These are phyloP conservation scores for Zygnema circumcarinatum DNA, from an alignment of 139 green algal species.

Conservation along the genomic window DNA sequence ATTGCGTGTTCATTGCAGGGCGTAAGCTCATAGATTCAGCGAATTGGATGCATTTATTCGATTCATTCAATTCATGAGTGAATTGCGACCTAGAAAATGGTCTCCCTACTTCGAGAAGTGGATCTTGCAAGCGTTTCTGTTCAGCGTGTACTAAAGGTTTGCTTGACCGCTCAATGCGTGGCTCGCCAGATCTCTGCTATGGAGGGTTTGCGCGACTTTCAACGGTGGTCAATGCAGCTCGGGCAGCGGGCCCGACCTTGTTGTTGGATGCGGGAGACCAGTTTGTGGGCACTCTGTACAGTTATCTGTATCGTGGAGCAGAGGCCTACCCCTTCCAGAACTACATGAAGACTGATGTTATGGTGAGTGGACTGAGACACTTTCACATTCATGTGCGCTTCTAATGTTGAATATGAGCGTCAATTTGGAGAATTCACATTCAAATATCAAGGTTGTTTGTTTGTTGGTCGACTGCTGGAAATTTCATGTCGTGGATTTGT, in stretches of 20 bases:
- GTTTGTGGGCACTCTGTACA: conserved; percentile 30
- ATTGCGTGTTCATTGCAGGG: background rate
- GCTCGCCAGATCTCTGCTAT: conserved; percentile 30
- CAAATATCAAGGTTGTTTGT: no score
- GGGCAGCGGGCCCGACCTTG: conserved; percentile 4
- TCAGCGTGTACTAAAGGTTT: background rate
- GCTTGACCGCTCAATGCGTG: background rate
- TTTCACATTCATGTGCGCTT: conserved; percentile 2
- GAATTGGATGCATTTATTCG: no score
- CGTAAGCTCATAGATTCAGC: no score
- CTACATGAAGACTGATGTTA: conserved; percentile 8
- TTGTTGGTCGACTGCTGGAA: no score
- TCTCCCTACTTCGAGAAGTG: background rate
- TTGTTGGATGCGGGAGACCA: conserved; percentile 30
- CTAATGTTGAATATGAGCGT: no score
- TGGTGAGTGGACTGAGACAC: background rate
- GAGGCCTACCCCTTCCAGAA: conserved; percentile 19
- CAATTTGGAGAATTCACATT: no score
- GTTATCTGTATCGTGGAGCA: background rate
- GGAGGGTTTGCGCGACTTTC: background rate
- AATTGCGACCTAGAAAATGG: no score
- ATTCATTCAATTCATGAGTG: no score
- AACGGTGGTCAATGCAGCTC: background rate
- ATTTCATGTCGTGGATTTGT: no score
- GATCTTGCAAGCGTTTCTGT: background rate